Evolutionary conservation across 306 rosid species (phyloP), one percentile per base, ranked within the genome.

Genomic region (Castanea crenata): DNA sequence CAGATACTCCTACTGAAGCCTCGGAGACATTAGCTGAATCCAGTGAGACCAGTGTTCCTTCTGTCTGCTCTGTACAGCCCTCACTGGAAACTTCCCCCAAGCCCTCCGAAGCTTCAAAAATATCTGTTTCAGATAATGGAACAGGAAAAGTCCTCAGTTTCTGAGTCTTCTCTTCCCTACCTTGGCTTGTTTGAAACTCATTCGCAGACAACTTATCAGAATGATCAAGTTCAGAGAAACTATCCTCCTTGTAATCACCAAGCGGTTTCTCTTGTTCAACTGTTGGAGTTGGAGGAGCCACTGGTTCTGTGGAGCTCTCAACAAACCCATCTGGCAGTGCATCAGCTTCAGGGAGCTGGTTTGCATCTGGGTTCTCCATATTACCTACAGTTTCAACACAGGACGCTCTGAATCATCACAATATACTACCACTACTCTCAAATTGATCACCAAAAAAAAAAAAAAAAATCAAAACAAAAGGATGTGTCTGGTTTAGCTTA

Each of bases 291-390:
- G 86, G 58, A 78, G 99, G 93, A 52, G 92, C 89, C 76, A 80
- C 55, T 58, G 92, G 84, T 75, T 92, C 97, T 4, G 90, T 16
- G 46, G 90, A 74, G 81, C 95, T 88, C 69, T 91, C 99, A 72
- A 92, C 95, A 89, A 94, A 94, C 31, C 95, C 97, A 87, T 92
- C 97, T 19, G 97, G 95, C 89, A 92, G 79, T 54, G 99, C 85
- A 87, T 91, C 95, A 65, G 84, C 97, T 80, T 90, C 99, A 49
- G 97, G 99, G 86, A 89, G 99, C 82, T 92, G 97, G 83, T 89
- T 90, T 78, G 87, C 91, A 72, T 85, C 89, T 58, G 92, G 88
- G 85, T 89, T 91, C 86, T 90, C 90, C 97, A 92, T 94, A 78
- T 73, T 56, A 32, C 90, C 97, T 92, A 70, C 86, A 83, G 64